phyloP scores from a whole-genome alignment of 352 stramenopile genomes.

The Globisporangium middletonii region DNA sequence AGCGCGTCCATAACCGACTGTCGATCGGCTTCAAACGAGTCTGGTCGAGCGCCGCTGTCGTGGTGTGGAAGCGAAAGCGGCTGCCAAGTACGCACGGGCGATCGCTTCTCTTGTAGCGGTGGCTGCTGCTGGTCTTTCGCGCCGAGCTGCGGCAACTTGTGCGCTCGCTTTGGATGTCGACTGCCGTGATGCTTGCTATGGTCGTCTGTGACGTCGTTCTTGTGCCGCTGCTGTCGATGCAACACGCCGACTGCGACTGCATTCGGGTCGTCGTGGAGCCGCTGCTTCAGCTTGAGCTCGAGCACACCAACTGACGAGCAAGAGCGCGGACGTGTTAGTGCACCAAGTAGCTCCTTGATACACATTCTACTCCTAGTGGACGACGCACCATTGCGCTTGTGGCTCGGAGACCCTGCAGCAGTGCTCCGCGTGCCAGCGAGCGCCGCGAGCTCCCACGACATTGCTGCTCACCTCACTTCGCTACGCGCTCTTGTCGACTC shows the following conservation, averaged over 20 bases:
- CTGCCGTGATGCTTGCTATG: neutral
- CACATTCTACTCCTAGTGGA: no score
- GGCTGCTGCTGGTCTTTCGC: slow-evolving; percentile 8
- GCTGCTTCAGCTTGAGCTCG: slow-evolving; percentile 67
- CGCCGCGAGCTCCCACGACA: slow-evolving; percentile 22
- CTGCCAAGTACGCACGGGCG: neutral
- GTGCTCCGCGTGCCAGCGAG: slow-evolving; percentile 4
- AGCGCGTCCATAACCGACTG: slow-evolving; percentile 45
- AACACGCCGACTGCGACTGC: slow-evolving; percentile 44
- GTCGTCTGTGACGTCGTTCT: neutral
- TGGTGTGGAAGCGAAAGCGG: neutral
- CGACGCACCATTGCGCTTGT: slow-evolving; percentile 47
- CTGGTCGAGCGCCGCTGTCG: slow-evolving; percentile 11
- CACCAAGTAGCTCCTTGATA: neutral
- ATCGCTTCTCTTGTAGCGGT: neutral
- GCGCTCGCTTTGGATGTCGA: slow-evolving; percentile 30
- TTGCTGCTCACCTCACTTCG: slow-evolving; percentile 2
- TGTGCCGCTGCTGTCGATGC: slow-evolving; percentile 6
- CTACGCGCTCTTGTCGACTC: neutral
- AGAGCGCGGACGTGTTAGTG: neutral
- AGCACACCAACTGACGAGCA: slow-evolving; percentile 34
- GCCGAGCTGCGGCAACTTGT: slow-evolving; percentile 36
- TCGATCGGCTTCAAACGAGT: slow-evolving; percentile 42
- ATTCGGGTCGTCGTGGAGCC: slow-evolving; percentile 38
- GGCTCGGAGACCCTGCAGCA: slow-evolving; percentile 19